A percentile compares a stretch with the other conserved stretches of the same genome.
Evolutionary conservation across 352 stramenopile species (phyloP).

Genomic region (Globisporangium emineosum): DNA sequence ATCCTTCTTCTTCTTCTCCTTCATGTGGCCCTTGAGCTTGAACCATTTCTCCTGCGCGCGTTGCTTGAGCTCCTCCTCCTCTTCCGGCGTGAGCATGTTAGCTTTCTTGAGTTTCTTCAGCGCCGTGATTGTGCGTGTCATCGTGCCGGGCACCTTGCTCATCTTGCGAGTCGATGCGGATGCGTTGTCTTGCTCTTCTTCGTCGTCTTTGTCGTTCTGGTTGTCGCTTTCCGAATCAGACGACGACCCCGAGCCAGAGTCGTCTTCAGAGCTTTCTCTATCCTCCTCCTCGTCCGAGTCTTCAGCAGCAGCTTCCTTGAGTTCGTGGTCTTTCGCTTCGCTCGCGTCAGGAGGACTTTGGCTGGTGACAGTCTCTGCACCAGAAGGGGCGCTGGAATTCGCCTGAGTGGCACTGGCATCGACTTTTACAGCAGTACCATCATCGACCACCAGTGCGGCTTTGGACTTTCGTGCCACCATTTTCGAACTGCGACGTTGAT

Average conservation of each 20-base stretch:
- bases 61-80: conserved; percentile 59
- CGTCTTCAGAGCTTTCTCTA: not conserved
- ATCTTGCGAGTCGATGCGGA: not conserved
- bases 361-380: not conserved
- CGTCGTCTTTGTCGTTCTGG: conserved; percentile 1
- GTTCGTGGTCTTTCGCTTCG: not conserved
- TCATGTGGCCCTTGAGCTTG: conserved; percentile 64
- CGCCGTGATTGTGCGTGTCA: conserved; percentile 54
- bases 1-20: conserved; percentile 78
- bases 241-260: not conserved
- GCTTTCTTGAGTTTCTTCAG: conserved; percentile 67
- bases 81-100: conserved; percentile 54
- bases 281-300: not conserved
- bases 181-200: not conserved
- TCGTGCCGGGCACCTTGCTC: conserved; percentile 23
- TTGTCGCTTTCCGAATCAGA: conserved; percentile 1
- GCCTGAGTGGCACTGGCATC: not conserved
- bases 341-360: not conserved
- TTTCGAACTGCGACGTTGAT: conserved; percentile 8
- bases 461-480: conserved; percentile 18
- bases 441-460: conserved; percentile 11
- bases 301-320: not conserved
- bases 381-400: not conserved
- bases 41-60: conserved; percentile 69
- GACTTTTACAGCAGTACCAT: not conserved